Percentiles rank a stretch among this genome's conserved stretches.
phyloP scores from a whole-genome alignment of 768 basidiomycete genomes.

The Gloeopeniophorella convolvens region DNA sequence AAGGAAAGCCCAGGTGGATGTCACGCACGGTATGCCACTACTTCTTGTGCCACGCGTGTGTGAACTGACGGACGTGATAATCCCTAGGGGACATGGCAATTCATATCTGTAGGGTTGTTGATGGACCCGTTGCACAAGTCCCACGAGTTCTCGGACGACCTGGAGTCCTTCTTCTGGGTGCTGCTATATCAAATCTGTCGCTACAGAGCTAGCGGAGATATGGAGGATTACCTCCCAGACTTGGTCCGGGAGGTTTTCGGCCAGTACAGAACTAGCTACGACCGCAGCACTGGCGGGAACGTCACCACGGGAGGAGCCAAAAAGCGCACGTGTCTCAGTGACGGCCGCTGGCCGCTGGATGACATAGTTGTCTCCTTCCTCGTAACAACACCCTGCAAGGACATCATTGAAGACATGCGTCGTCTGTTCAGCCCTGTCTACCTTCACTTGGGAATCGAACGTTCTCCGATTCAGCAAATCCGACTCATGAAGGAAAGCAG shows the following conservation, averaged over 20 bases:
- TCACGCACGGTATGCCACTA: not conserved
- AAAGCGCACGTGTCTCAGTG: too few species aligned
- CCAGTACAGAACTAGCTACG: too few species aligned
- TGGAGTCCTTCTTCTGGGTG: constrained; percentile 6
- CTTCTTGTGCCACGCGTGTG: not conserved
- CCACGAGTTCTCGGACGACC: not conserved
- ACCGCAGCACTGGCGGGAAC: too few species aligned
- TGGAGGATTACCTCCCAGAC: not conserved
- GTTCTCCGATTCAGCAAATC: too few species aligned
- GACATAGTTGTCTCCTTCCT: too few species aligned
- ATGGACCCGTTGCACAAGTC: not conserved
- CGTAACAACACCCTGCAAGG: not conserved
- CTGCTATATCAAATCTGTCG: not conserved
- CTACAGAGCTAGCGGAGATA: not conserved
- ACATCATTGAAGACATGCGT: not conserved
- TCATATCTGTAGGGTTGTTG: constrained; percentile 7
- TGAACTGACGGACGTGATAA: not conserved
- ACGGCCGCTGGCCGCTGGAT: too few species aligned
- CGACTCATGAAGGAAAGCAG: too few species aligned
- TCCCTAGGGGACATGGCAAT: constrained; percentile 20
- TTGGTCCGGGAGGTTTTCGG: not conserved
- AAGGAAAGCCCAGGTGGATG: not conserved
- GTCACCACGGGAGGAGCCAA: too few species aligned
- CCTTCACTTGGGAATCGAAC: too few species aligned
- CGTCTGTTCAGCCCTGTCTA: too few species aligned